A percentile compares a stretch with the other conserved stretches of the same genome.
Conservation (phyloP, 345 rosid species). For the Hypericum perforatum region DNA sequence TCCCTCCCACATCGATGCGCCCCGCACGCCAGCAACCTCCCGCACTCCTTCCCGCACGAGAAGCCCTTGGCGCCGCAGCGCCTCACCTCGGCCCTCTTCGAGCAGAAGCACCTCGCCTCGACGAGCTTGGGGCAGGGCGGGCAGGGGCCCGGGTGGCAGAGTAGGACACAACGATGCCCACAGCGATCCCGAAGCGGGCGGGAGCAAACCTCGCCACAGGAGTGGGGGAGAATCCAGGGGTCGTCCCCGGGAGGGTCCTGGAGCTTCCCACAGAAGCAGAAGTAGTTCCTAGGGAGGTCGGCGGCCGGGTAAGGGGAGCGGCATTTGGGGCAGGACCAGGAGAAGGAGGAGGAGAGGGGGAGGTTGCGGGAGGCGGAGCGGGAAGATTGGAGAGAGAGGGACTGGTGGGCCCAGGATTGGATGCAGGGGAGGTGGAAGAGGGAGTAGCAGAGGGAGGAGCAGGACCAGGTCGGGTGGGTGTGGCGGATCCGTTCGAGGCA, state of each 20-base stretch:
- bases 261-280: conserved; percentile 75
- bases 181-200: conserved; percentile 53
- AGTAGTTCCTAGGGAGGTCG: conserved; percentile 46
- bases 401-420: conserved; percentile 87
- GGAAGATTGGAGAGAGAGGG: conserved; percentile 55
- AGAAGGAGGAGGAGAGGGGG: conserved; percentile 35
- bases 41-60: conserved; percentile 48
- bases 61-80: conserved; percentile 64
- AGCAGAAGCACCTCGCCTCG: conserved; percentile 53
- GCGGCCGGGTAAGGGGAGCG: conserved; percentile 48
- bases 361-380: conserved; percentile 61
- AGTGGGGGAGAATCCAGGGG: conserved; percentile 89
- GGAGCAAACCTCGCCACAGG: conserved; percentile 74
- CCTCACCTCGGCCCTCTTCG: conserved; percentile 46
- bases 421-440: conserved; percentile 80
- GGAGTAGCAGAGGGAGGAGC: conserved; percentile 63
- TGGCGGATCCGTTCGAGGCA: conserved; percentile 77
- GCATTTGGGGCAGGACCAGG: conserved; percentile 90
- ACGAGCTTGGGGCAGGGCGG: conserved; percentile 78
- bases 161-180: conserved; percentile 67
- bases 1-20: conserved; percentile 44
- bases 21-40: conserved; percentile 42
- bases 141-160: conserved; percentile 91
- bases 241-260: conserved; percentile 56
- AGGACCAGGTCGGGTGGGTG: conserved; percentile 86